Base-by-base conservation (phyloP, 345 rosid genomes). In the Sisymbrium altissimum region DNA sequence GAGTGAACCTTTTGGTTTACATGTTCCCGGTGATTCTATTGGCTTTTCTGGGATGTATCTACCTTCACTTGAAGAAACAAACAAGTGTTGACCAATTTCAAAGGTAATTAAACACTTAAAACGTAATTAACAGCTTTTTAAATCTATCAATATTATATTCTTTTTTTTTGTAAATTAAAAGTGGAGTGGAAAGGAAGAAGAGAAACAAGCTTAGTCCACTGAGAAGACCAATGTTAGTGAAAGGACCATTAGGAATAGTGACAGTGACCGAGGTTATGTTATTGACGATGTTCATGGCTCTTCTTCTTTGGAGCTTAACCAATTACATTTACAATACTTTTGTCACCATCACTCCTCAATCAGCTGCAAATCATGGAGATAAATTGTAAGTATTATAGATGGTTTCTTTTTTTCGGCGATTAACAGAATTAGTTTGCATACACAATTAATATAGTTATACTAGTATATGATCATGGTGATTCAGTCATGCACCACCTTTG, bases 161-260 rank as follows among this genome's bases (percentile, higher is more conserved):
- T 5, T 56, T 18, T 1, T 48, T 35, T 72, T 13, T 64, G 64
- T 49, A 30, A 38, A 48, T 36, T 15, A 36, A 29, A 57, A 74
- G 64, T 18, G 44, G 18, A 9, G 18, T 21, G 64, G 64, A 62
- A 40, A 60, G 14, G 70, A 72, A 48, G 70, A 58, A 60, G 62
- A 66, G 27, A 32, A 35, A 52, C 9, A 54, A 17, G 75, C 64
- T 53, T 12, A 33, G 39, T 75, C 50, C 54, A 59, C 6, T 72
- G 84, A 87, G 67, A 81, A 82, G 27, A 64, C 93, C 95, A 17
- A 76, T 86, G 86, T 66, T 91, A 9, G 90, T 85, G 72, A 89
- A 81, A 50, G 96, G 97, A 4, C 97, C 98, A 10, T 71, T 89
- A 1, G 98, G 98, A 67, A 88, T 94, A 59, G 96, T 94, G 35